phyloP scores from a whole-genome alignment of 192 early-diverging fungal species.

The Diversispora epigaea region DNA sequence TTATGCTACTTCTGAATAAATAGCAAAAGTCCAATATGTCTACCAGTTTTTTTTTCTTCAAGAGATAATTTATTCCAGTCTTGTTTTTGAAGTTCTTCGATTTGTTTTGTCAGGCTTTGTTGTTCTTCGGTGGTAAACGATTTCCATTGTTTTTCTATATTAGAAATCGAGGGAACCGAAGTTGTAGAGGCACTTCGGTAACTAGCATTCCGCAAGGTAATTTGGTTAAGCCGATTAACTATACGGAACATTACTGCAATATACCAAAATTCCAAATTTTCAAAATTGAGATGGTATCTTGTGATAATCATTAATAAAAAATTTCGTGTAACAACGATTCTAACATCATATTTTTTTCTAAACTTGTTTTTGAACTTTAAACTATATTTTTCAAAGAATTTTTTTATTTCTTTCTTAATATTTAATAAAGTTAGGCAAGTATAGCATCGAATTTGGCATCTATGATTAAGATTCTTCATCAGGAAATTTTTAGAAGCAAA shows the following conservation, averaged over 20 bases:
- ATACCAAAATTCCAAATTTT: too few relatives aligned
- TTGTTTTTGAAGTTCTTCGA: conserved; percentile 85
- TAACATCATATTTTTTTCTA: too few relatives aligned
- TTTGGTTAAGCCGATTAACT: background rate
- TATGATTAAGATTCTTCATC: too few relatives aligned
- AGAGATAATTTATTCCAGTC: conserved; percentile 92
- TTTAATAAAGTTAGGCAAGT: too few relatives aligned
- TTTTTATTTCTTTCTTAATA: too few relatives aligned
- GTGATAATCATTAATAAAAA: too few relatives aligned
- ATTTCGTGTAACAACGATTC: too few relatives aligned
- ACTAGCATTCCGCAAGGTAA: background rate
- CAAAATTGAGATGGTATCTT: too few relatives aligned
- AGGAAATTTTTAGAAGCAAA: too few relatives aligned
- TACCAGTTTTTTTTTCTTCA: conserved; percentile 95
- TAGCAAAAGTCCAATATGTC: conserved; percentile 13
- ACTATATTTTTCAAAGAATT: too few relatives aligned
- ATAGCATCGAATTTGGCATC: too few relatives aligned
- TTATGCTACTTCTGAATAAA: background rate
- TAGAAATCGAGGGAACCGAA: conserved; percentile 49
- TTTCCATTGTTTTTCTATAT: conserved; percentile 63
- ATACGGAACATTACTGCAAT: background rate
- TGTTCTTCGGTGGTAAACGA: conserved; percentile 75
- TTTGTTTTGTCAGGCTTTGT: conserved; percentile 72
- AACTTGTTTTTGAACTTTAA: too few relatives aligned
- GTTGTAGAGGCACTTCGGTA: conserved; percentile 51